A percentile compares a stretch with the other conserved stretches of the same genome.
These are phyloP conservation scores for Moringa oleifera DNA, from an alignment of 345 rosid species.

Conservation along the genomic window DNA sequence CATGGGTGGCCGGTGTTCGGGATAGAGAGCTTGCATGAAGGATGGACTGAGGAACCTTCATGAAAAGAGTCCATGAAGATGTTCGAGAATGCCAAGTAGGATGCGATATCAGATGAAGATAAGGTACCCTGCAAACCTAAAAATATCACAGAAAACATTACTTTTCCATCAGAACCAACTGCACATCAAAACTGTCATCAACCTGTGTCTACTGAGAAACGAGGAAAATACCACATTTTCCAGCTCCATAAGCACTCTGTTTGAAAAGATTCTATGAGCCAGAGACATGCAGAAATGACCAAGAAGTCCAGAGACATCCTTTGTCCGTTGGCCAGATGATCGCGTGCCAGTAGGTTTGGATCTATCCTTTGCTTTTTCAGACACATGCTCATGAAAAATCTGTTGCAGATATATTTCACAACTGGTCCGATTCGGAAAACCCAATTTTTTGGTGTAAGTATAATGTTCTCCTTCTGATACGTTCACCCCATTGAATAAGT, in stretches of 20 bases:
- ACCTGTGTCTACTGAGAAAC: conserved; percentile 12
- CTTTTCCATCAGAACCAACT: neutral
- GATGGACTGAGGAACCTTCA: conserved; percentile 74
- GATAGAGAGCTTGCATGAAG: conserved; percentile 42
- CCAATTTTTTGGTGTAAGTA: conserved; percentile 28
- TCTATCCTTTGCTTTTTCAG: conserved; percentile 46
- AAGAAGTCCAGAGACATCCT: conserved; percentile 61
- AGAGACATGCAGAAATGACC: conserved; percentile 84
- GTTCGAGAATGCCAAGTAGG: conserved; percentile 92
- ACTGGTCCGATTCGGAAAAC: conserved; percentile 48
- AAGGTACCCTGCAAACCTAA: conserved; percentile 76
- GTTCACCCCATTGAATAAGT: conserved; percentile 41
- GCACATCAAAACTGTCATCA: neutral
- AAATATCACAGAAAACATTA: conserved; percentile 4
- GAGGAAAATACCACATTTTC: conserved; percentile 66
- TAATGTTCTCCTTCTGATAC: conserved; percentile 31
- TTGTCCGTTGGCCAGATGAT: conserved; percentile 41
- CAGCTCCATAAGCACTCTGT: conserved; percentile 61
- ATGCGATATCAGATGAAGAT: conserved; percentile 81
- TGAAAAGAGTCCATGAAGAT: conserved; percentile 85
- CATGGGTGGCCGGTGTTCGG: conserved; percentile 26
- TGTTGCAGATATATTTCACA: conserved; percentile 84
- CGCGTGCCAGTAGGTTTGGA: conserved; percentile 31
- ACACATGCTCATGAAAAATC: conserved; percentile 62
- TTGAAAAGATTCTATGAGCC: conserved; percentile 79